Base-by-base conservation (phyloP, 75 land plant species). In the Gnetum montanum region DNA sequence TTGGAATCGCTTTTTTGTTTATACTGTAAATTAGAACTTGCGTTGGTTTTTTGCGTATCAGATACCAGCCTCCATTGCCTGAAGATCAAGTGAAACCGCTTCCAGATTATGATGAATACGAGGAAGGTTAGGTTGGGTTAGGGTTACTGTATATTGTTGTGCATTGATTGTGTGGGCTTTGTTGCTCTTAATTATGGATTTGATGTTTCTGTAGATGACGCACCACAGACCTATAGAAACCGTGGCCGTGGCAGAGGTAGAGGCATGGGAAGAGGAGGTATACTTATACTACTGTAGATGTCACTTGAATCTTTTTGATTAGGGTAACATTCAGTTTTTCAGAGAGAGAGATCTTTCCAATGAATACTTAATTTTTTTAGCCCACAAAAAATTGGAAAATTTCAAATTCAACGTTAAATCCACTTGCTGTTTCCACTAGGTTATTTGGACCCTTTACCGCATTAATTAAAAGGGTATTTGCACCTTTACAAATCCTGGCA, bases 51-150 rank as follows among this genome's bases (percentile, higher is more conserved):
- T 18, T 53, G 16, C 34, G 29, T 4, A 37, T 25, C 63, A 73
- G 76, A 11, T 76, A 76, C 37, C 79, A 76, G 35, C 54, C 66
- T 46, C 79, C 75, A 2, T 33, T 71, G 18, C 66, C 75, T 1
- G 62, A 38, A 46, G 71, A 76, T 44, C 75, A 71, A 47, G 63
- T 76, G 29, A 57, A 59, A 43, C 62, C 70, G 5, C 57, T 33
- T 47, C 34, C 46, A 23, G 79, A 71, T 23, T 52, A 40, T 48
- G n/a, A n/a, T n/a, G 67, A 63, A 16, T 49, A 73, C 27, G 79
- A 76, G 13, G 79, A 50, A 51, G 66, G 66, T 67, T 54, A 41
- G 29, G 2, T 3, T 50, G n/a, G n/a, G n/a, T n/a, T n/a, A n/a
- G n/a, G n/a, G n/a, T n/a, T n/a, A n/a, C n/a, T n/a, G n/a, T n/a